A percentile compares a stretch with the other conserved stretches of the same genome.
Conservation (phyloP, 2,329 filamentous ascomycete genomes). For the Pseudocercospora pini-densiflorae region DNA sequence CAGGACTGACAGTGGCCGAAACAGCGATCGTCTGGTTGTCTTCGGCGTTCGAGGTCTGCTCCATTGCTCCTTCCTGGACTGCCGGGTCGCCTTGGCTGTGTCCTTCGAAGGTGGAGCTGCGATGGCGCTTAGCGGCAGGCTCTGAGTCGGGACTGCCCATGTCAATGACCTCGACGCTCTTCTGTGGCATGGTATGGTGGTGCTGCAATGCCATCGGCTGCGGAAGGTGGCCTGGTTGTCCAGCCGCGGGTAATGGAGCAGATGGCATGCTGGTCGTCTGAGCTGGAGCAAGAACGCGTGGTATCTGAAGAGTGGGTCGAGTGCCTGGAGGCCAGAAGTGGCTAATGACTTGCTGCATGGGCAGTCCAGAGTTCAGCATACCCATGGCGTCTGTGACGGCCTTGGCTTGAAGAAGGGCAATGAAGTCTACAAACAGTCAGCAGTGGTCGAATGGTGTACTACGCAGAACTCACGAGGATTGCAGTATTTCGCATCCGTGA, state of each 20-base stretch:
- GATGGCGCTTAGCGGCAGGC: background rate
- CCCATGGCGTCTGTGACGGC: background rate
- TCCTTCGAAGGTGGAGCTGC: background rate
- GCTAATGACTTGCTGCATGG: background rate
- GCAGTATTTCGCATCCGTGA: background rate
- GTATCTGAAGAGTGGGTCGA: background rate
- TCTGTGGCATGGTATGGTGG: background rate
- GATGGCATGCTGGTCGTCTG: background rate
- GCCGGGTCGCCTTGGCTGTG: background rate
- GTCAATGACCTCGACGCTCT: background rate
- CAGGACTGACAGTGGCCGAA: background rate
- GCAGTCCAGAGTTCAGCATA: background rate
- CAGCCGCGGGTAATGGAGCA: background rate
- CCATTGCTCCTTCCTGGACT: background rate
- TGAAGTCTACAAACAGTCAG: background rate
- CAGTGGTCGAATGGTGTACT: background rate
- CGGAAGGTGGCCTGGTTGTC: background rate
- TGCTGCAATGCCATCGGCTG: background rate
- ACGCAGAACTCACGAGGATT: background rate
- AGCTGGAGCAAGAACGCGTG: background rate
- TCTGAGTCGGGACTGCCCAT: background rate
- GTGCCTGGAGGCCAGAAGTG: background rate
- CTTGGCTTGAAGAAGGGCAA: background rate
- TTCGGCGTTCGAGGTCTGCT: background rate
- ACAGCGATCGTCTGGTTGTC: background rate